These are phyloP conservation scores for Entomortierella parvispora DNA, from an alignment of 192 early-diverging fungal genomes.

Conservation along the genomic window DNA sequence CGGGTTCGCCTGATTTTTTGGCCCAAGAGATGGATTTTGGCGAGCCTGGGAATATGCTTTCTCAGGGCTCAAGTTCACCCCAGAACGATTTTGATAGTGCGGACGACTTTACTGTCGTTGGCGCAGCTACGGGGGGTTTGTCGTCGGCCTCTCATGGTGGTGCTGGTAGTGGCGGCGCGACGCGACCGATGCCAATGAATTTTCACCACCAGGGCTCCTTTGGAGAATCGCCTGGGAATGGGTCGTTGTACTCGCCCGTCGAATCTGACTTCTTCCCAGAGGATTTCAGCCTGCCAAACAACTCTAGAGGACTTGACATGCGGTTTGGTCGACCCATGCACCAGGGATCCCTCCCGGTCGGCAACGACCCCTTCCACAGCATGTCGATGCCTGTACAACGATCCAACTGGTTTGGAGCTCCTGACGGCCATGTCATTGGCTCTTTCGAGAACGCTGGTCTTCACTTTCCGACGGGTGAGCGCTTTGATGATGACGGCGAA, in stretches of 20 bases:
- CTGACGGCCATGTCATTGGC: constrained; percentile 42
- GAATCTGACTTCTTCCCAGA: constrained; percentile 51
- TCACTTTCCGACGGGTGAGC: constrained; percentile 40
- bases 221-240: constrained; percentile 51
- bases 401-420: constrained; percentile 48
- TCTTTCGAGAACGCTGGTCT: constrained; percentile 47
- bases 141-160: background rate
- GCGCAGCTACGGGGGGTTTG: too few species aligned
- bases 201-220: constrained; percentile 40
- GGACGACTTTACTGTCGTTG: constrained; percentile 33
- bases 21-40: constrained; percentile 54
- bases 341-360: constrained; percentile 21
- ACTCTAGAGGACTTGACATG: constrained; percentile 41
- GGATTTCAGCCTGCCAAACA: constrained; percentile 44
- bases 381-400: constrained; percentile 51
- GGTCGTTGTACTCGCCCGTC: constrained; percentile 45
- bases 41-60: constrained; percentile 47
- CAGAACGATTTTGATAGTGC: constrained; percentile 49
- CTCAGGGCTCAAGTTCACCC: constrained; percentile 48
- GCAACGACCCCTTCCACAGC: constrained; percentile 33
- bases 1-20: constrained; percentile 49
- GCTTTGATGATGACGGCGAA: constrained; percentile 58
- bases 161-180: constrained; percentile 4
- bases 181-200: constrained; percentile 37
- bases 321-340: constrained; percentile 51